A percentile compares a stretch with the other conserved stretches of the same genome.
phyloP scores from a whole-genome alignment of 2,329 filamentous ascomycete species.

The Zymoseptoria tritici region DNA sequence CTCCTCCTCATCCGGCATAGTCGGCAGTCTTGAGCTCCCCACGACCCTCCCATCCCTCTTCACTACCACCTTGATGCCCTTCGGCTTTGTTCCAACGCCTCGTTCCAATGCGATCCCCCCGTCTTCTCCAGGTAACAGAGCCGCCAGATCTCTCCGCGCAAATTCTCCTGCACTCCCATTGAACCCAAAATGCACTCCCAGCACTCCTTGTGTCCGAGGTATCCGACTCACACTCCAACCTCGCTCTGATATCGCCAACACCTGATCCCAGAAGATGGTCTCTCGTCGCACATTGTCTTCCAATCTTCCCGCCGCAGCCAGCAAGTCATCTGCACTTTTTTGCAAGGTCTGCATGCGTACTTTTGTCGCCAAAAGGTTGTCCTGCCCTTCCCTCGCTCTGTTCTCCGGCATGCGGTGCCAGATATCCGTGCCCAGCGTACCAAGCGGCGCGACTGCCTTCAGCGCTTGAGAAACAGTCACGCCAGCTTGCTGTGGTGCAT shows the following conservation, averaged over 20 bases:
- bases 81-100: conserved; percentile 48
- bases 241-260: conserved; percentile 70
- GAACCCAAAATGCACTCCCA: conserved; percentile 87
- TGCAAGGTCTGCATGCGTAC: conserved; percentile 75
- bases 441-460: conserved; percentile 59
- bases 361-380: conserved; percentile 50
- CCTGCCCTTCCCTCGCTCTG: conserved; percentile 33
- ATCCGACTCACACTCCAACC: conserved; percentile 81
- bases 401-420: conserved; percentile 53
- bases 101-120: conserved; percentile 69
- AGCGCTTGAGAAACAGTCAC: conserved; percentile 63
- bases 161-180: conserved; percentile 59
- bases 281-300: conserved; percentile 72
- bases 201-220: conserved; percentile 31
- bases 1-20: conserved; percentile 40
- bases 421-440: conserved; percentile 62
- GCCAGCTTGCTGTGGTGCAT: conserved; percentile 62
- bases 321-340: conserved; percentile 63
- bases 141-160: conserved; percentile 68
- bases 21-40: conserved; percentile 44
- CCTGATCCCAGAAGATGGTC: conserved; percentile 80
- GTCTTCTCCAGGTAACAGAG: conserved; percentile 65
- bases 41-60: conserved; percentile 50
- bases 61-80: conserved; percentile 61
- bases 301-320: conserved; percentile 64